Evolutionary conservation across 192 early-diverging fungal genomes (phyloP).

Genomic region (Bifiguratus adelaidae): DNA sequence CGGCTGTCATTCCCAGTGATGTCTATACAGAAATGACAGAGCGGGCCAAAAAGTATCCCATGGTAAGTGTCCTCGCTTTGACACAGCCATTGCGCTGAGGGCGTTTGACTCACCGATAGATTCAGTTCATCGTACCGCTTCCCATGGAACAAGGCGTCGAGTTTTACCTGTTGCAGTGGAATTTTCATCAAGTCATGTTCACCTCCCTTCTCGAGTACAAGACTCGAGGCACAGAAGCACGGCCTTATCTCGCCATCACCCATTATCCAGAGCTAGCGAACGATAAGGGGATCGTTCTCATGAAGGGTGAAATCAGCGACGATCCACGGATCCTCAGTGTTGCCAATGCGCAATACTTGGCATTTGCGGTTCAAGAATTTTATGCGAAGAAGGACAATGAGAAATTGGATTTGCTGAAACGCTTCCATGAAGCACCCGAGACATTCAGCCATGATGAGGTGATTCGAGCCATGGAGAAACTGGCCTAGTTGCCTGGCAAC

Average conservation of each 20-base stretch:
- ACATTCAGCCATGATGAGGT: slow-evolving; percentile 62
- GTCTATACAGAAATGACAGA: slow-evolving; percentile 15
- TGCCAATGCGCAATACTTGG: slow-evolving; percentile 68
- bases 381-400: slow-evolving; percentile 66
- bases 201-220: slow-evolving; percentile 88
- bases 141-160: slow-evolving; percentile 74
- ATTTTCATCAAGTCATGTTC: slow-evolving; percentile 76
- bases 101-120: too few species aligned
- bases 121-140: slow-evolving; percentile 77
- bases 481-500: slow-evolving; percentile 2
- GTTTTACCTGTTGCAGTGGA: slow-evolving; percentile 78
- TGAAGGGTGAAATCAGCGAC: slow-evolving; percentile 69
- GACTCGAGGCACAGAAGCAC: slow-evolving; percentile 63
- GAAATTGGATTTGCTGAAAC: slow-evolving; percentile 58
- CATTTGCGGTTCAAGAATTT: slow-evolving; percentile 74
- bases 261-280: slow-evolving; percentile 80
- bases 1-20: slow-evolving; percentile 17
- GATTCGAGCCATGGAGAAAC: slow-evolving; percentile 25
- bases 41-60: slow-evolving; percentile 21
- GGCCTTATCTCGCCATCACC: slow-evolving; percentile 74
- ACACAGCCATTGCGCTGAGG: not conserved
- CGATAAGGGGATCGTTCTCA: slow-evolving; percentile 77
- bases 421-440: slow-evolving; percentile 67
- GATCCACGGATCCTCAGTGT: slow-evolving; percentile 40
- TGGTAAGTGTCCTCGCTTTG: slow-evolving; percentile 13